These are phyloP conservation scores for Exobasidium cylindrosporum DNA, from an alignment of 1,284 basidiomycete species.

Conservation along the genomic window DNA sequence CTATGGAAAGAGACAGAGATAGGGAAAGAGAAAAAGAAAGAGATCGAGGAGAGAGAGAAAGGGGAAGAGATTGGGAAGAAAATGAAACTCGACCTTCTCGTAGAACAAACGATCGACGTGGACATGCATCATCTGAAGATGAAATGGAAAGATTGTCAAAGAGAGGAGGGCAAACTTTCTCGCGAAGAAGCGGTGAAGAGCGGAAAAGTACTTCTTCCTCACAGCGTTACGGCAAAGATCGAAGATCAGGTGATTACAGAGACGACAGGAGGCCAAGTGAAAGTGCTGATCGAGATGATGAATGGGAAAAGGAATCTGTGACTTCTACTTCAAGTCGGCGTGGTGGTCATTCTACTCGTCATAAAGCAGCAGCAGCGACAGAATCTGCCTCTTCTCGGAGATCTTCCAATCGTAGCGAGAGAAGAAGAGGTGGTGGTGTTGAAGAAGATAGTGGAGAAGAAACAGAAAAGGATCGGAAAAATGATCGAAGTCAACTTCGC, in stretches of 20 bases:
- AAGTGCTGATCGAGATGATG: not conserved
- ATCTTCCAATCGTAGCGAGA: not conserved
- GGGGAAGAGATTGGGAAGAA: not conserved
- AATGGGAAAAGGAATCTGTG: not conserved
- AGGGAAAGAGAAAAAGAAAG: not conserved
- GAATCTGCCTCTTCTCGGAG: not conserved
- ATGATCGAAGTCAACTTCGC: constrained; percentile 5
- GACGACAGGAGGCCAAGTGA: not conserved
- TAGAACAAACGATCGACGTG: not conserved
- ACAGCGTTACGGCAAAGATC: not conserved
- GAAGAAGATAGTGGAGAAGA: constrained; percentile 7
- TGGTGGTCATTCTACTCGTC: not conserved
- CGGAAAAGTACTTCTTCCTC: not conserved
- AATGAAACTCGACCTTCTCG: not conserved
- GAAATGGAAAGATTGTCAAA: not conserved
- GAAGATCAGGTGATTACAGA: not conserved
- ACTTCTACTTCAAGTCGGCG: not conserved
- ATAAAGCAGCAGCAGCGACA: not conserved
- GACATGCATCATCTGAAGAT: not conserved
- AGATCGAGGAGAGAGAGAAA: constrained; percentile 1
- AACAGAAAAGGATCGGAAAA: not conserved
- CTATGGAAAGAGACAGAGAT: not conserved
- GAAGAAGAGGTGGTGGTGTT: constrained; percentile 8
- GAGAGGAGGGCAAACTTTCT: not conserved
- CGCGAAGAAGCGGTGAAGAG: not conserved